Base-by-base conservation (phyloP, 192 early-diverging fungal genomes). In the Geranomyces variabilis region DNA sequence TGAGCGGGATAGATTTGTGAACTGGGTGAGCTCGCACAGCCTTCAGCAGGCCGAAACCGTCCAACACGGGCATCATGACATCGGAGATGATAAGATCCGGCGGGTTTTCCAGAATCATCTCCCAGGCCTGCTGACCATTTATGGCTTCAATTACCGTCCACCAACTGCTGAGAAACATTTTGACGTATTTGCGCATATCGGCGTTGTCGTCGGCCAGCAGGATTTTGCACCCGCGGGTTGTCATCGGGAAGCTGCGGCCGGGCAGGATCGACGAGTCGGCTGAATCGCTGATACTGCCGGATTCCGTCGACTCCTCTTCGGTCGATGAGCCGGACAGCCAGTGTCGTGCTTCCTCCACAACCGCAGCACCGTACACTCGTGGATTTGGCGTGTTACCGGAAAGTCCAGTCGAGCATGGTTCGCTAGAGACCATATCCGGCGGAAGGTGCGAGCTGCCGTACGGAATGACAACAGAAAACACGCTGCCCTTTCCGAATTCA, bases 31-130 rank as follows among this genome's bases (percentile, higher is more conserved):
- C 57, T 19, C 83, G 70, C 29, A 89, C 62, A 5, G 58, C 70
- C 57, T 76, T 75, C 1, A 85, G 59, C 13, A 89, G 66, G 15
- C 80, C 79, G 33, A 81, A 80, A 4, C 88, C 88, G 69, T 87
- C 80, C 81, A 89, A 78, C n/a, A 82, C 80, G 0, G 88, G 88
- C 88, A 89, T 89, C 60, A 80, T 86, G 0, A 87, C 79, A 73
- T 87, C 83, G 71, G 51, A 53, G 9, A 79, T 33, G 28, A 79
- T 41, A 29, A 76, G 31, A 66, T 76, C 77, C 0, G 66, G 64
- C 22, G 46, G 48, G 17, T 57, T n/a, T 10, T 47, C 30, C 21
- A 56, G 17, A 10, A 67, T 56, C 24, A 57, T 53, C 14, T 79
- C 55, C 34, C 77, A 34, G 1, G 77, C 77, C 28, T 75, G 57